Percentiles rank a stretch among this genome's conserved stretches.
Evolutionary conservation across 75 land plant genomes (phyloP).

Genomic region (Sequoiadendron giganteum): DNA sequence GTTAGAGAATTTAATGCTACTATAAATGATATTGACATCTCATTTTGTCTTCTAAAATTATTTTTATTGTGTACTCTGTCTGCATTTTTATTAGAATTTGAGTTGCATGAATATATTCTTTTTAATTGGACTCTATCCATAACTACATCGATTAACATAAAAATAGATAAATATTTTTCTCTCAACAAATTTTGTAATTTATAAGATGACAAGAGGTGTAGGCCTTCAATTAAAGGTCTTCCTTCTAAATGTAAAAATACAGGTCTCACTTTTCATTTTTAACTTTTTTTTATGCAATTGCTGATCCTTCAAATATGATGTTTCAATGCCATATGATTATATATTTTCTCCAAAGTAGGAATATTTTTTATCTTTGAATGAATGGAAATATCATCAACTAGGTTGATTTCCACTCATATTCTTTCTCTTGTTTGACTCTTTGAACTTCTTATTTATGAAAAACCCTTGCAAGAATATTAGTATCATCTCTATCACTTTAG

Average conservation of each 20-base stretch:
- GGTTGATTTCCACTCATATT: constrained; percentile 64
- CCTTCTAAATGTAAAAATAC: background rate
- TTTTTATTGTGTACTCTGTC: no score
- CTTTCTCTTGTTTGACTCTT: constrained; percentile 45
- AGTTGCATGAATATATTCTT: no score
- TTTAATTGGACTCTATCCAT: no score
- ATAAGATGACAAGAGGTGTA: background rate
- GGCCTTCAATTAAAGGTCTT: background rate
- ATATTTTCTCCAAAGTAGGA: background rate
- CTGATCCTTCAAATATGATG: background rate
- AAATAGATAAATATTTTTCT: background rate
- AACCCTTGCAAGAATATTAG: constrained; percentile 53
- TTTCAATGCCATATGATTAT: background rate
- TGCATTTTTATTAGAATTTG: no score
- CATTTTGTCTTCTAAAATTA: no score
- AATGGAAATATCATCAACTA: constrained; percentile 39
- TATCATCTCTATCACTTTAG: constrained; percentile 61
- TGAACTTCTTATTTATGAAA: constrained; percentile 39
- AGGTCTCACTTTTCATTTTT: background rate
- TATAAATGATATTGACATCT: no score
- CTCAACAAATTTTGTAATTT: background rate
- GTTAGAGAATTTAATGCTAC: no score
- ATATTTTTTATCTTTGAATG: background rate
- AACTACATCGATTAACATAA: no score
- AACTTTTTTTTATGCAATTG: background rate